A percentile compares a stretch with the other conserved stretches of the same genome.
These are phyloP conservation scores for Paecilomyces sp. DNA, from an alignment of 2,329 filamentous ascomycete species.

Conservation along the genomic window DNA sequence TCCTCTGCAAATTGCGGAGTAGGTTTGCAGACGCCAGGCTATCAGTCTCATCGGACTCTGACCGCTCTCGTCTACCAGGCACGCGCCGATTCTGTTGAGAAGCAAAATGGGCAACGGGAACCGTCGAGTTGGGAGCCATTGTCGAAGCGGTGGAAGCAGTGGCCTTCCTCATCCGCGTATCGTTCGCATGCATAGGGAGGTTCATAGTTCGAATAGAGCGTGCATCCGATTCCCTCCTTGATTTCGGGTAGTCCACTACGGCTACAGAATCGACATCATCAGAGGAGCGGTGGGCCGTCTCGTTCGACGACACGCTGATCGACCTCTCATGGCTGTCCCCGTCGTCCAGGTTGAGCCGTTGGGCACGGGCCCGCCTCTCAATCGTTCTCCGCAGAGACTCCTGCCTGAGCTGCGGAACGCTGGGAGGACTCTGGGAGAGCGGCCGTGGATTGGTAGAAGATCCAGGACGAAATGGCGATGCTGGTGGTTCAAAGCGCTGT, in stretches of 20 bases:
- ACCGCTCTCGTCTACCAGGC: slow-evolving; percentile 16
- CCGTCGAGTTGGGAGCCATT: slow-evolving; percentile 43
- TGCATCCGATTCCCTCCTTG: slow-evolving; percentile 36
- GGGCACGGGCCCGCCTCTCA: slow-evolving; percentile 43
- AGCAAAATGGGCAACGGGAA: slow-evolving; percentile 48
- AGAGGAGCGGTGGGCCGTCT: slow-evolving; percentile 27
- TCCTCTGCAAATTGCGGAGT: slow-evolving; percentile 47
- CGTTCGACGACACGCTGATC: slow-evolving; percentile 38
- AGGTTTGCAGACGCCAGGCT: slow-evolving; percentile 49
- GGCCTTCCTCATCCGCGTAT: slow-evolving; percentile 38
- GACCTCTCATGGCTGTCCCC: slow-evolving; percentile 28
- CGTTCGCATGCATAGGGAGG: slow-evolving; percentile 41
- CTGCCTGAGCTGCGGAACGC: slow-evolving; percentile 42
- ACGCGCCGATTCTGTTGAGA: slow-evolving; percentile 27
- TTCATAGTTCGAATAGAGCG: slow-evolving; percentile 35
- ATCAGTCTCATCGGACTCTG: slow-evolving; percentile 23
- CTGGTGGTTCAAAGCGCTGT: slow-evolving; percentile 30
- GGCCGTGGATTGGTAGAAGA: slow-evolving; percentile 41
- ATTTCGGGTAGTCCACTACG: slow-evolving; percentile 14
- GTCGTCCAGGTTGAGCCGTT: slow-evolving; percentile 33
- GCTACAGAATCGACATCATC: slow-evolving; percentile 24
- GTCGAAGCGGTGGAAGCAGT: slow-evolving; percentile 47
- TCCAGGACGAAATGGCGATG: slow-evolving; percentile 32
- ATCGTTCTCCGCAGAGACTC: slow-evolving; percentile 49
- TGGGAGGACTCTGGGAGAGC: slow-evolving; percentile 48